Conservation (phyloP, 2,329 filamentous ascomycete species). For the Botrytis paeoniae region DNA sequence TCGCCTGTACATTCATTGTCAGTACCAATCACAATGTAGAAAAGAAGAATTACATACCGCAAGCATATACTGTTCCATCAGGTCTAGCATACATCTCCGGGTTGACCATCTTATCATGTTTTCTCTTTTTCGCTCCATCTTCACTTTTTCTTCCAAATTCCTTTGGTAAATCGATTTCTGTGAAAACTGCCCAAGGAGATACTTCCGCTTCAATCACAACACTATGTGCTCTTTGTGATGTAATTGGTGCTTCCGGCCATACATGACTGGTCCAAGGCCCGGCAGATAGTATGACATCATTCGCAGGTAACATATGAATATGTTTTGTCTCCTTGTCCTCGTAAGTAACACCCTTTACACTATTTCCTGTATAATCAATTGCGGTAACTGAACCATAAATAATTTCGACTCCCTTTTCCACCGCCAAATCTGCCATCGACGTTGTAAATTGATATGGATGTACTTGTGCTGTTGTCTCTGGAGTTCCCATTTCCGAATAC, state of each 20-base stretch:
- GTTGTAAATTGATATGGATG: slow-evolving; percentile 91
- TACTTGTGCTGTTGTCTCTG: slow-evolving; percentile 83
- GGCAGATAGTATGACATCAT: slow-evolving; percentile 41
- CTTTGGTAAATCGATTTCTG: slow-evolving; percentile 71
- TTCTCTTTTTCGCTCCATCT: slow-evolving; percentile 49
- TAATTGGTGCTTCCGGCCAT: slow-evolving; percentile 56
- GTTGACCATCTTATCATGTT: slow-evolving; percentile 62
- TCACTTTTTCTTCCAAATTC: slow-evolving; percentile 56
- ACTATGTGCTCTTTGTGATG: slow-evolving; percentile 60
- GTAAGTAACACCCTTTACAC: slow-evolving; percentile 67
- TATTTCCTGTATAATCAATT: slow-evolving; percentile 59
- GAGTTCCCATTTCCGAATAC: slow-evolving; percentile 82
- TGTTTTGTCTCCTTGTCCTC: slow-evolving; percentile 49
- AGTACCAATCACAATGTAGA: background rate
- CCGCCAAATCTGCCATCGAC: slow-evolving; percentile 73
- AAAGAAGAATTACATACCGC: slow-evolving; percentile 53
- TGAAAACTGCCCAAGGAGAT: slow-evolving; percentile 78
- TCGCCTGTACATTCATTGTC: slow-evolving; percentile 51
- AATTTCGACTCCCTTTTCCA: slow-evolving; percentile 65
- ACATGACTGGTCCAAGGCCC: slow-evolving; percentile 63
- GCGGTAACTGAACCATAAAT: slow-evolving; percentile 65
- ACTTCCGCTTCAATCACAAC: slow-evolving; percentile 64
- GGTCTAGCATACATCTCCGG: slow-evolving; percentile 94
- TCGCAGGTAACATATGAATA: slow-evolving; percentile 51
- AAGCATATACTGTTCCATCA: slow-evolving; percentile 87